These are phyloP conservation scores for Penicillium sp. DNA, from an alignment of 2,329 filamentous ascomycete genomes.

Conservation along the genomic window DNA sequence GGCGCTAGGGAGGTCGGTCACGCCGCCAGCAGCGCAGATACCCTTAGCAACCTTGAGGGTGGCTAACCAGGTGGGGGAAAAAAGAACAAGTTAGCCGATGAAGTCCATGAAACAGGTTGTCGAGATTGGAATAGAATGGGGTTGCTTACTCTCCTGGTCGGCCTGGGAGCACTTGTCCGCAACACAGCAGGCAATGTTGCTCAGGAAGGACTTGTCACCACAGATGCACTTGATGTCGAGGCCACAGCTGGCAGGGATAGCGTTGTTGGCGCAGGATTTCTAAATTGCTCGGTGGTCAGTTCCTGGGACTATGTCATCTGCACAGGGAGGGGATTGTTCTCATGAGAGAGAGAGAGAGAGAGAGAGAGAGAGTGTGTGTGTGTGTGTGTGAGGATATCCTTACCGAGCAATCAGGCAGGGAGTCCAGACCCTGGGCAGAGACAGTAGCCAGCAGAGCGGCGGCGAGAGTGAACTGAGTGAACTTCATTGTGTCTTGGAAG, in stretches of 20 bases:
- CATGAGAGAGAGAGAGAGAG: background rate
- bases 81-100: conserved; percentile 1
- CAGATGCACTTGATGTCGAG: conserved; percentile 49
- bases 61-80: conserved; percentile 16
- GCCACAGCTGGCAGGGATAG: conserved; percentile 36
- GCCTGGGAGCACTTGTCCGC: conserved; percentile 35
- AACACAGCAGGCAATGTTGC: conserved; percentile 47
- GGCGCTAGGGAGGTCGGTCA: conserved; percentile 30
- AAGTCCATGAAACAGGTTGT: background rate
- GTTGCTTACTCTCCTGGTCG: conserved; percentile 38
- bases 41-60: conserved; percentile 32
- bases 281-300: conserved; percentile 13
- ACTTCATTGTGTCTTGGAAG: conserved; percentile 39
- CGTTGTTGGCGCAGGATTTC: conserved; percentile 38
- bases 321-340: no score
- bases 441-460: conserved; percentile 46
- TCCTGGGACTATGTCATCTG: background rate
- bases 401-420: conserved; percentile 53
- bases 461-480: conserved; percentile 46
- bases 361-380: background rate
- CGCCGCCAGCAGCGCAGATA: conserved; percentile 35
- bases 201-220: conserved; percentile 41
- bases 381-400: conserved; percentile 24
- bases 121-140: background rate
- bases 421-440: conserved; percentile 42